phyloP scores from a whole-genome alignment of 2,329 filamentous ascomycete species.

The Graphilbum ipis-grandicollis region DNA sequence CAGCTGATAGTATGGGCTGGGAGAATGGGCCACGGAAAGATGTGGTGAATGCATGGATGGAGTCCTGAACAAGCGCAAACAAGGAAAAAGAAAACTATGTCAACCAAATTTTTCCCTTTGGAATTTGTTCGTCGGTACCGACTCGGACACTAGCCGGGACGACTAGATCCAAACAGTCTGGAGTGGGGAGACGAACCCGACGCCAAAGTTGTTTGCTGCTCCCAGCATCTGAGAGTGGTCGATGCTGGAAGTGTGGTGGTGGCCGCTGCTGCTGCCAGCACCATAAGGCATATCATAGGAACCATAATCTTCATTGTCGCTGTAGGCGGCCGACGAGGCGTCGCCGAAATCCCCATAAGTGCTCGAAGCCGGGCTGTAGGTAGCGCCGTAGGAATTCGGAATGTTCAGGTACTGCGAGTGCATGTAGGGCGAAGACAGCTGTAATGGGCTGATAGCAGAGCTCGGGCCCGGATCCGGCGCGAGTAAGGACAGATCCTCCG shows the following conservation, averaged over 20 bases:
- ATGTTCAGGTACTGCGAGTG: slow-evolving; percentile 42
- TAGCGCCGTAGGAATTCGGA: slow-evolving; percentile 38
- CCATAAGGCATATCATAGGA: slow-evolving; percentile 30
- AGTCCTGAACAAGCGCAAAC: slow-evolving; percentile 14
- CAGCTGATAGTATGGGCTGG: slow-evolving; percentile 17
- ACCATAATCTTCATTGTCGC: slow-evolving; percentile 40
- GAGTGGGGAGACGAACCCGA: slow-evolving; percentile 47
- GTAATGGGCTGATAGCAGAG: slow-evolving; percentile 34
- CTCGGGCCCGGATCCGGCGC: slow-evolving; percentile 24
- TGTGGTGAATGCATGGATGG: slow-evolving; percentile 5
- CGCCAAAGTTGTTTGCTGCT: slow-evolving; percentile 28
- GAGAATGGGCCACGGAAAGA: slow-evolving; percentile 3
- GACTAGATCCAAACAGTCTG: slow-evolving; percentile 42
- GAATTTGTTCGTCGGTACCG: slow-evolving; percentile 2
- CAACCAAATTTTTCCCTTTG: slow-evolving; percentile 31
- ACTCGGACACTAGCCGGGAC: slow-evolving; percentile 11
- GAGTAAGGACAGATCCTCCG: slow-evolving; percentile 41
- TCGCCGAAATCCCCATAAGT: slow-evolving; percentile 27
- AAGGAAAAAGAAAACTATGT: slow-evolving; percentile 23
- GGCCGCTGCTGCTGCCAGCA: slow-evolving; percentile 10
- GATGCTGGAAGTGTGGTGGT: slow-evolving; percentile 12
- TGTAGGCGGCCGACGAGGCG: slow-evolving; percentile 37
- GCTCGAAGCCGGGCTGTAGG: slow-evolving; percentile 46
- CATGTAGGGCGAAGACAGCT: slow-evolving; percentile 36
- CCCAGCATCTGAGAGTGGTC: slow-evolving; percentile 25